Conservation (phyloP, 2,329 filamentous ascomycete genomes). For the Aspergillus sojae region DNA sequence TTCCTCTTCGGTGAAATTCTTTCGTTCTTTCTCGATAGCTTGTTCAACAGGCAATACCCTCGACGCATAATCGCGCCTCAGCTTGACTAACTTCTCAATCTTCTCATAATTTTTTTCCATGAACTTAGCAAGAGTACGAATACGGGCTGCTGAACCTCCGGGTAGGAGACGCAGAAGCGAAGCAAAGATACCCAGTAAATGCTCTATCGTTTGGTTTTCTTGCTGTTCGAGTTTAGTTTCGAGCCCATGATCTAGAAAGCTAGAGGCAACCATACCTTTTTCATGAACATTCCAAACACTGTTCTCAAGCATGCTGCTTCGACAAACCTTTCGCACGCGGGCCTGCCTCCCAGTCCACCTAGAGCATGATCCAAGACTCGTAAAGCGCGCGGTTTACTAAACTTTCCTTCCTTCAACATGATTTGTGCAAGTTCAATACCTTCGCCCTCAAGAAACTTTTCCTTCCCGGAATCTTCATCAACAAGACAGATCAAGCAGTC, state of each 20-base stretch:
- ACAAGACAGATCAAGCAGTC: slow-evolving; percentile 80
- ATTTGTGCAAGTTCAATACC: slow-evolving; percentile 89
- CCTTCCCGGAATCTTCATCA: slow-evolving; percentile 74
- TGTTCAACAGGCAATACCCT: slow-evolving; percentile 65
- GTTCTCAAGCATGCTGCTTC: slow-evolving; percentile 83
- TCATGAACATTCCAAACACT: slow-evolving; percentile 85
- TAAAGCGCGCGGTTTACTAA: slow-evolving; percentile 75
- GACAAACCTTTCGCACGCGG: slow-evolving; percentile 75
- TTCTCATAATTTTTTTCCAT: slow-evolving; percentile 94
- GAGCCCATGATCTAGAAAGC: background rate
- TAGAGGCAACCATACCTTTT: slow-evolving; percentile 53
- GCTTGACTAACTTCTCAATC: slow-evolving; percentile 68
- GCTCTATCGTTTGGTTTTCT: slow-evolving; percentile 69
- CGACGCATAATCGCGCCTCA: slow-evolving; percentile 71
- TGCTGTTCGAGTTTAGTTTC: slow-evolving; percentile 48
- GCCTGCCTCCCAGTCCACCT: slow-evolving; percentile 57
- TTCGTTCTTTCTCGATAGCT: slow-evolving; percentile 62
- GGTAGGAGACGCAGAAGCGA: slow-evolving; percentile 80
- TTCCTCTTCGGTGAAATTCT: slow-evolving; percentile 59
- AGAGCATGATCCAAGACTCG: slow-evolving; percentile 83
- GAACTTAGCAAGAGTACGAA: slow-evolving; percentile 88
- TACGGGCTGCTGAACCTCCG: slow-evolving; percentile 73
- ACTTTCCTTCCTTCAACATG: slow-evolving; percentile 87
- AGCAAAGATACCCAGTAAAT: slow-evolving; percentile 81
- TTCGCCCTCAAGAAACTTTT: slow-evolving; percentile 83